Base-by-base conservation (phyloP, 2,329 filamentous ascomycete genomes). In the Amauroascus niger region DNA sequence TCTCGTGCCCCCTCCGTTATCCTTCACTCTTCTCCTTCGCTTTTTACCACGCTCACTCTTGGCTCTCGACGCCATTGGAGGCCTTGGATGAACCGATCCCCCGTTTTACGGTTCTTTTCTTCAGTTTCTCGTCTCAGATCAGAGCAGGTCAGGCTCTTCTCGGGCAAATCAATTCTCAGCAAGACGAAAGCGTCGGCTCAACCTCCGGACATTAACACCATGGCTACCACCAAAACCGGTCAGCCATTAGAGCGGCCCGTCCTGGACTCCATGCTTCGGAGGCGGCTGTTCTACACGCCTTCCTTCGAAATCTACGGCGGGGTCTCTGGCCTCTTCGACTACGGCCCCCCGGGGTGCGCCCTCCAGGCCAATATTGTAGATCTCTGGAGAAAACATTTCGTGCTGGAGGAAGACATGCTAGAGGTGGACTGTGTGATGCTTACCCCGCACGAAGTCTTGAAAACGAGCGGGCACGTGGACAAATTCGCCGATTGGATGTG, bases 401-500 rank as follows among this genome's bases (percentile, higher is more conserved):
- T 95, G 58, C 78, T 94, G 55, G 85, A 90, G 75, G 89, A 95
- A 76, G 87, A 95, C 68, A 95, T 95, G 88, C 82, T 95, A 61
- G 88, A 95, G 75, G 83, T 95, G 60, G 90, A 95, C 74, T 95
- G 88, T 75, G 93, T 87, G 37, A 93, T 91, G 73, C 73, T 98
- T 66, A 98, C 93, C 39, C 93, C 93, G 32, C 83, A 93, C 65
- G 87, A 93, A 46, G 88, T 98, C 35, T 81, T 98, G 66, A 95
- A 97, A 79, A 95, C 91, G 52, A 87, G 83, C 69, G 93, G 93
- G 59, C 93, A 98, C 74, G 93, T 97, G 60, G 91, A 96, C 71
- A 95, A 95, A 73, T 97, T 97, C 67, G 87, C 88, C 71, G 91
- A 97, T 71, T 97, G 87, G 88, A 96, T 97, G 90, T 95, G 88